These are phyloP conservation scores for Cladophialophora yegresii DNA, from an alignment of 2,329 filamentous ascomycete genomes.

Conservation along the genomic window DNA sequence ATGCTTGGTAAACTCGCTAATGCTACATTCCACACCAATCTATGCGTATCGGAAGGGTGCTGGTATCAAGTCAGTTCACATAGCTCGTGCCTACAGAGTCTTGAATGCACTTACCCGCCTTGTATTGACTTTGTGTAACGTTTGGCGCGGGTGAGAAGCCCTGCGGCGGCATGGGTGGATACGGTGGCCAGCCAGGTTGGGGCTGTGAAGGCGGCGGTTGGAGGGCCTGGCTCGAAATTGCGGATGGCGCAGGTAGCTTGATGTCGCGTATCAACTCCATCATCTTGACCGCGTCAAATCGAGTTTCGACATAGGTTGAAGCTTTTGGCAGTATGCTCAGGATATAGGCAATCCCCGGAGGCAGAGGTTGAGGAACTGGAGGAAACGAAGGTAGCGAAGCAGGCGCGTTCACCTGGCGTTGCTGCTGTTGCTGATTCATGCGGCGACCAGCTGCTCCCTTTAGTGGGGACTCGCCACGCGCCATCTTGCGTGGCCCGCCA, in stretches of 20 bases:
- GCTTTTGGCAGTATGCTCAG: conserved; percentile 74
- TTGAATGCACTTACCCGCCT: conserved; percentile 29
- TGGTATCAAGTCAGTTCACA: conserved; percentile 16
- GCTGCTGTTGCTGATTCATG: conserved; percentile 62
- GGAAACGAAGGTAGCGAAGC: conserved; percentile 54
- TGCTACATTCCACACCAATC: not conserved
- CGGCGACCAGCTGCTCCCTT: conserved; percentile 87
- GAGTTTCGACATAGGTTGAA: conserved; percentile 68
- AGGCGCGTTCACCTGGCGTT: conserved; percentile 34
- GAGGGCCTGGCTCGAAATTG: conserved; percentile 37
- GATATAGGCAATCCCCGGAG: conserved; percentile 64
- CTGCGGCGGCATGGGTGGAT: conserved; percentile 37
- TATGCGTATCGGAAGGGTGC: conserved; percentile 21
- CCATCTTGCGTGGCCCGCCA: conserved; percentile 79
- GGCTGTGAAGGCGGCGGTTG: conserved; percentile 23
- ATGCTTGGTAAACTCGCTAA: not conserved
- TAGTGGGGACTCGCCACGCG: conserved; percentile 85
- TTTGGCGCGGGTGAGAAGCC: conserved; percentile 28
- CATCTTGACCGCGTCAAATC: conserved; percentile 70
- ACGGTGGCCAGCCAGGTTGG: conserved; percentile 35
- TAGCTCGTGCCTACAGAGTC: not conserved
- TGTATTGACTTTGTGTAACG: conserved; percentile 32
- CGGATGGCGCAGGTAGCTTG: conserved; percentile 57
- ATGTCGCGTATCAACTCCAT: conserved; percentile 66
- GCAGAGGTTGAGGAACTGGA: conserved; percentile 64